phyloP scores from a whole-genome alignment of 768 basidiomycete species.

The Lactarius evosmus region DNA sequence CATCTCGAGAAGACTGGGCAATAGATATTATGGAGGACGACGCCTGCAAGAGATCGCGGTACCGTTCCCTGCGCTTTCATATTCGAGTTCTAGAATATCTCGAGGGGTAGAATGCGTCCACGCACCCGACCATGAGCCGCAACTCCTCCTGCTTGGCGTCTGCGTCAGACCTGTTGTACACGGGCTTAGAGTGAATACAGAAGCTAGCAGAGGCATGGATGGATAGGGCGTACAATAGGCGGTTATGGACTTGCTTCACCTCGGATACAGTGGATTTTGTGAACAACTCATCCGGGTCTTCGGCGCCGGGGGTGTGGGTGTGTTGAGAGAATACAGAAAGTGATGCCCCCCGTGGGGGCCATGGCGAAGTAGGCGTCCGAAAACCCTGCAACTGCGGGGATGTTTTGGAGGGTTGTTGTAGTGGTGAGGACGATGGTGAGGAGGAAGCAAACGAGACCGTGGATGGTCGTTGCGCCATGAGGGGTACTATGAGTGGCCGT shows the following conservation, averaged over 20 bases:
- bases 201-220: background rate
- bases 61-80: constrained; percentile 79
- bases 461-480: constrained; percentile 43
- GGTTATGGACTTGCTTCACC: constrained; percentile 63
- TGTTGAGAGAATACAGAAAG: constrained; percentile 1
- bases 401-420: constrained; percentile 8
- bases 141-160: constrained; percentile 87
- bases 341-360: constrained; percentile 21
- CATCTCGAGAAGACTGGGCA: constrained; percentile 61
- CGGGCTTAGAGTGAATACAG: constrained; percentile 6
- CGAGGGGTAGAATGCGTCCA: constrained; percentile 29
- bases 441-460: constrained; percentile 35
- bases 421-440: constrained; percentile 24
- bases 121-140: constrained; percentile 89
- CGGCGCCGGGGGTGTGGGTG: background rate
- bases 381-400: constrained; percentile 9
- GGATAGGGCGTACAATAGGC: constrained; percentile 51
- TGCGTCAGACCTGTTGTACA: constrained; percentile 47
- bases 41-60: constrained; percentile 82
- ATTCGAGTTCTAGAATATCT: constrained; percentile 36
- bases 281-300: constrained; percentile 75
- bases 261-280: constrained; percentile 66
- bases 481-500: background rate
- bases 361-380: constrained; percentile 23
- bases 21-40: constrained; percentile 83